Evolutionary conservation across 257 asterid species (phyloP), one percentile per base, ranked within the genome.

Genomic region (Ehretia macrophylla): DNA sequence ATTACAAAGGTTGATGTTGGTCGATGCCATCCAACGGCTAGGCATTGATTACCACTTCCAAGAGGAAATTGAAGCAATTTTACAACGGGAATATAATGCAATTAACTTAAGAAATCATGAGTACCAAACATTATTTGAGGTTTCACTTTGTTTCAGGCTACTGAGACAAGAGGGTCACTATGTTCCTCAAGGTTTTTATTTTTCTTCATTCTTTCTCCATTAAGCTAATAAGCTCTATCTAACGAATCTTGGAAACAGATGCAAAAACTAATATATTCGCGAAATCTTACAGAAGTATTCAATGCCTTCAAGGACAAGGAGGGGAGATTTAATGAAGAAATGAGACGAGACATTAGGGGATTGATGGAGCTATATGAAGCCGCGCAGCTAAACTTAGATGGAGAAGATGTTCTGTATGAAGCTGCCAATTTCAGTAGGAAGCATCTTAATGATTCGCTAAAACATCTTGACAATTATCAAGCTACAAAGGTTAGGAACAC

Each of bases 351-450:
- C 18, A 39, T 62, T 0, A 51, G 45, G 49, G 78, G 77, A 17
- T 40, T 78, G 68, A 20, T 72, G 60, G 74, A 37, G 56, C 17
- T 83, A 22, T 78, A 73, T 56, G 87, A 80, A 67, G 91, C 85
- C 10, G 17, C 81, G 10, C 87, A 83, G n/a, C 37, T 83, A 13
- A 49, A 79, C 17, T 51, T 78, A 5, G 78, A 76, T 53, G 83
- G 74, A 38, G 95, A 83, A 75, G 20, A 59, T 6, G 52, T 76
- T 52, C 75, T 85, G 16, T 80, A 78, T 18, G 80, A 75, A 51
- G 85, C 84, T 54, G 69, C 56, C 46, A 39, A 52, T 16, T 78
- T 80, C 22, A 70, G 79, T 69, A 45, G 40, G 39, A 53, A 55
- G 10, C 10, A 51, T 14, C 71, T 76, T 0, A 52, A 17, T 14